A percentile compares a stretch with the other conserved stretches of the same genome.
These are phyloP conservation scores for Penicillium sp. DNA, from an alignment of 2,329 filamentous ascomycete species.

Conservation along the genomic window DNA sequence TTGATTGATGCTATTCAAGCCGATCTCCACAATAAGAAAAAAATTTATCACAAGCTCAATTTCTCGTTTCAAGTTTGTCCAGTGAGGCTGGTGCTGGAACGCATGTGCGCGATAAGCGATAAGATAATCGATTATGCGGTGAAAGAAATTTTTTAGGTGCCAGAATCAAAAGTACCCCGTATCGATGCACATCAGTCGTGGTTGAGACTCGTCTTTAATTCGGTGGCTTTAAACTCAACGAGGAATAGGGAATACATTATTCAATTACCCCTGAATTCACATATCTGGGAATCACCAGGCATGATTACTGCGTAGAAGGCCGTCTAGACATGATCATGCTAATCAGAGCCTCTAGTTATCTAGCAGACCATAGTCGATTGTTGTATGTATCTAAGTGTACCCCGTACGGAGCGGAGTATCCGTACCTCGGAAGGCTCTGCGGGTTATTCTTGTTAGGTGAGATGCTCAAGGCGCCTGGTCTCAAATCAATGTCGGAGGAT, in stretches of 20 bases:
- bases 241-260: not conserved
- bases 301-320: not conserved
- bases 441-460: not conserved
- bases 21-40: not conserved
- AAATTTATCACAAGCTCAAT: not conserved
- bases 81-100: not conserved
- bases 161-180: not conserved
- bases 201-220: not conserved
- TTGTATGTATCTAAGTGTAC: not conserved
- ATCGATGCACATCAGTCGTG: not conserved
- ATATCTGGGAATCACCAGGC: too few relatives aligned
- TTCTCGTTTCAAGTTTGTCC: not conserved
- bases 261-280: not conserved
- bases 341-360: not conserved
- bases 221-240: not conserved
- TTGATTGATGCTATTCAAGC: not conserved
- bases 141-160: not conserved
- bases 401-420: too few relatives aligned
- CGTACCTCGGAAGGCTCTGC: too few relatives aligned
- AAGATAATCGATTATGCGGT: slow-evolving; percentile 10
- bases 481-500: not conserved
- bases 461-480: not conserved
- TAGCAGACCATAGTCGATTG: not conserved
- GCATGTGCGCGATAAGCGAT: slow-evolving; percentile 10
- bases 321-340: not conserved